Percentiles rank a stretch among this genome's conserved stretches.
Evolutionary conservation across 176 grass and related monocot species (phyloP).

Genomic region (Oryza punctata): DNA sequence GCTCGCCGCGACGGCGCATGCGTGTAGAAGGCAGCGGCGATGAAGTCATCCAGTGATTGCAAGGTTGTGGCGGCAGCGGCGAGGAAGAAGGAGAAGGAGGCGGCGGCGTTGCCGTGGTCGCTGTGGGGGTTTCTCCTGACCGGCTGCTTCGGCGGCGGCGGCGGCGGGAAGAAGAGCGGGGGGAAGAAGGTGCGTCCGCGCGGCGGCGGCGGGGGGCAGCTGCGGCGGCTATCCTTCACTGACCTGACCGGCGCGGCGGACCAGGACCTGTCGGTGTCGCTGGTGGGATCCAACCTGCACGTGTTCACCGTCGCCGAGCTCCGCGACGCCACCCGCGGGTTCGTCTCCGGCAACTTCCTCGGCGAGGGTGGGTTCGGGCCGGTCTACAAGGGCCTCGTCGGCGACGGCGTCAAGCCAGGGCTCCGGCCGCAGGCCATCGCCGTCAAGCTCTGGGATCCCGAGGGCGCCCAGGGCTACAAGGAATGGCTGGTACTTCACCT

Average conservation of each 20-base stretch:
- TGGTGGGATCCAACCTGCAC: constrained; percentile 69
- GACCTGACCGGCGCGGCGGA: constrained; percentile 62
- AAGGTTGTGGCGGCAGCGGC: not conserved
- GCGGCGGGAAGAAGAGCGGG: not conserved
- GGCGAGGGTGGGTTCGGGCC: constrained; percentile 78
- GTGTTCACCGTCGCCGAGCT: constrained; percentile 66
- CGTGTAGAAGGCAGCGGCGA: not conserved
- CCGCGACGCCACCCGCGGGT: constrained; percentile 45
- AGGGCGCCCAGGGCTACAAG: constrained; percentile 71
- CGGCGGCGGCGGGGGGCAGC: constrained; percentile 10
- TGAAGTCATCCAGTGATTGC: constrained; percentile 17
- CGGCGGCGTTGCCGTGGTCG: constrained; percentile 1
- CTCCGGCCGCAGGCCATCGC: constrained; percentile 62
- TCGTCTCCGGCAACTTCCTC: constrained; percentile 69
- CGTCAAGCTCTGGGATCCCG: constrained; percentile 77
- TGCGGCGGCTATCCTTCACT: constrained; percentile 56
- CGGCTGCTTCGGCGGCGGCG: constrained; percentile 31
- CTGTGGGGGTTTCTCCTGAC: constrained; percentile 43
- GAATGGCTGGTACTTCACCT: constrained; percentile 56
- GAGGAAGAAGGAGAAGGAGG: constrained; percentile 5
- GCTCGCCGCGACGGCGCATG: not conserved
- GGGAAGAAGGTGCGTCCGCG: constrained; percentile 32
- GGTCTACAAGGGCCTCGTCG: constrained; percentile 72
- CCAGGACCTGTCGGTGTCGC: constrained; percentile 70
- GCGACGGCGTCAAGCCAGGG: constrained; percentile 58